These are phyloP conservation scores for Aureobasidium sp. DNA, from an alignment of 2,329 filamentous ascomycete genomes.

Conservation along the genomic window DNA sequence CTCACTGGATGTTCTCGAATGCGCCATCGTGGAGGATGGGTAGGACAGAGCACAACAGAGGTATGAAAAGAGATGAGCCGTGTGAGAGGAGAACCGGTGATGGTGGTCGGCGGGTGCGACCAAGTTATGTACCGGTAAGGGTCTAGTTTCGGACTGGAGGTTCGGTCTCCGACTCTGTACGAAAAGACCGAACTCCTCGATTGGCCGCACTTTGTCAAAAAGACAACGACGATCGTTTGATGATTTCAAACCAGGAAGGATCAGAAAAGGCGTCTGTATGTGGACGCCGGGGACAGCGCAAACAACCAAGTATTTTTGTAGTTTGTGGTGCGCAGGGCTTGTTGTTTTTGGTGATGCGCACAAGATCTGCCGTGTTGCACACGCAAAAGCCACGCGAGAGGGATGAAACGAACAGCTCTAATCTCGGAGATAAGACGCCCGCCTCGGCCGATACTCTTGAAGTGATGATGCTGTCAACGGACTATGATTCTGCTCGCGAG, in stretches of 20 bases:
- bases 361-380: conserved; percentile 7
- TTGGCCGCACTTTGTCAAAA: background rate
- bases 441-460: background rate
- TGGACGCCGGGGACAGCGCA: background rate
- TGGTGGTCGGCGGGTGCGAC: background rate
- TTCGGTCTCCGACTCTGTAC: background rate
- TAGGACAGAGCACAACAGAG: background rate
- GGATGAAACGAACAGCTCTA: background rate
- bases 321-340: background rate
- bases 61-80: background rate
- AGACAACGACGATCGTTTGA: background rate
- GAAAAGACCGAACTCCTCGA: background rate
- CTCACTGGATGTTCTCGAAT: background rate
- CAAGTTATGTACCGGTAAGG: background rate
- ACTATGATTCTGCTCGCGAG: background rate
- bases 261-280: background rate
- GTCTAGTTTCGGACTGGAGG: background rate
- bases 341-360: background rate
- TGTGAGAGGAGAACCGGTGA: background rate
- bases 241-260: background rate
- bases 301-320: background rate
- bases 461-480: background rate
- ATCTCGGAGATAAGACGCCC: background rate
- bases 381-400: conserved; percentile 4
- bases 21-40: background rate